These are phyloP conservation scores for Yarrowia sp. DNA, from an alignment of 805 yeast species.

Conservation along the genomic window DNA sequence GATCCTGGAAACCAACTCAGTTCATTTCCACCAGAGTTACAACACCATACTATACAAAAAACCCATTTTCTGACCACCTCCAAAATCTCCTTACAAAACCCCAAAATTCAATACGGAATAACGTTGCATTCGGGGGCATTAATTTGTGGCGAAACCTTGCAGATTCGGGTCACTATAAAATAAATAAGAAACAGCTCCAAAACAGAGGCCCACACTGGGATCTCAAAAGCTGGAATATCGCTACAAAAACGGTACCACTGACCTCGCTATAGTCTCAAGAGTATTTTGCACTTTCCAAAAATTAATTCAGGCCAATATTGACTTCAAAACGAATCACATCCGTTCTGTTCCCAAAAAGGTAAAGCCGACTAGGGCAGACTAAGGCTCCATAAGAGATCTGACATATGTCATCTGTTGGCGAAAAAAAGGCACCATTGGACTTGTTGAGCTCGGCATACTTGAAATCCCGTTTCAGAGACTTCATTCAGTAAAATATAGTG, in stretches of 20 bases:
- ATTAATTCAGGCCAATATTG: neutral
- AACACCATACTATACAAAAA: neutral
- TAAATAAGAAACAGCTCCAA: neutral
- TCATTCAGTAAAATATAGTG: no score
- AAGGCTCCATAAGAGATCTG: no score
- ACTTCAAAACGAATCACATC: no score
- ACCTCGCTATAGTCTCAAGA: no score
- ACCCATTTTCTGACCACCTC: neutral
- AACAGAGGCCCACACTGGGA: no score
- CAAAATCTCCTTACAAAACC: neutral
- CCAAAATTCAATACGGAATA: neutral
- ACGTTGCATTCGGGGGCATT: constrained; percentile 4
- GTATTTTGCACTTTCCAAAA: neutral
- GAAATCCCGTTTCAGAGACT: neutral
- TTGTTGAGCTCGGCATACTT: neutral
- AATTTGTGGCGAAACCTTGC: constrained; percentile 6
- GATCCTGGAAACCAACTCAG: no score
- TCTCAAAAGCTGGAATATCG: no score
- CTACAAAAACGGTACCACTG: no score
- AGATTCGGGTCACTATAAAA: neutral
- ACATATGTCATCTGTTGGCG: no score
- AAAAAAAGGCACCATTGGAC: no score
- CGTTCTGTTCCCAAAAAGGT: no score
- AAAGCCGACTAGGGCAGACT: no score
- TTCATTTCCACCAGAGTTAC: neutral